Base-by-base conservation (phyloP, 352 stramenopile genomes). In the Globisporangium rhizosaccharum region DNA sequence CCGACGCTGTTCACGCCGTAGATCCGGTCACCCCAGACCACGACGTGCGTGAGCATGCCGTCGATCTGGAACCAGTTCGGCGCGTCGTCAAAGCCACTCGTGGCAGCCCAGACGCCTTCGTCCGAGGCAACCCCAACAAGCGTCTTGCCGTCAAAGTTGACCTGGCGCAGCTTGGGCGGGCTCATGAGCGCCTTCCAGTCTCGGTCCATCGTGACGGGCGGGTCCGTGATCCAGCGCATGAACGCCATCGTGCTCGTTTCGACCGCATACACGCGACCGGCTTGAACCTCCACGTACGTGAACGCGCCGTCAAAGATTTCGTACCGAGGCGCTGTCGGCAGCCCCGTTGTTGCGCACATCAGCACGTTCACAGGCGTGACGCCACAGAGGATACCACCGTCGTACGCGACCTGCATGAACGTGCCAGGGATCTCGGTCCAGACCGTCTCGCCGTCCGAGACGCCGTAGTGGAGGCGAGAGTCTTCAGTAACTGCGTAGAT, bases 351-450 rank as follows among this genome's bases (percentile, higher is more conserved):
- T 2, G 64, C 41, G 36, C 64, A 71, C 42, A 49, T 65, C 25
- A 71, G 57, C 6, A 61, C 44, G 28, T 54, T 30, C 20, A 17
- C 30, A 9, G 10, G 25, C 46, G 56, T 59, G 18, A 63, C 30
- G n/a, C 58, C 62, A n/a, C 66, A 73, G 54, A 73, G 57, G 33
- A 67, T 47, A 51, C 59, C 56, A 39, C 66, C 66, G 25, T 73
- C 66, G 55, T 58, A 73, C 36, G 54, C 54, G 33, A 70, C 18
- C 26, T 73, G 56, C 44, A 44, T 47, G 17, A 70, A 51, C 2
- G 25, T 25, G n/a, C 53, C 45, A 2, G 45, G 30, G 51, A 70
- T 47, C 33, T 57, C 52, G 12, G 20, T 62, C 39, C 47, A 73
- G 33, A 18, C 59, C 8, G 63, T 28, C 5, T 64, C 59, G 11